Base-by-base conservation (phyloP, 2,329 filamentous ascomycete species). In the Claviceps sp. region DNA sequence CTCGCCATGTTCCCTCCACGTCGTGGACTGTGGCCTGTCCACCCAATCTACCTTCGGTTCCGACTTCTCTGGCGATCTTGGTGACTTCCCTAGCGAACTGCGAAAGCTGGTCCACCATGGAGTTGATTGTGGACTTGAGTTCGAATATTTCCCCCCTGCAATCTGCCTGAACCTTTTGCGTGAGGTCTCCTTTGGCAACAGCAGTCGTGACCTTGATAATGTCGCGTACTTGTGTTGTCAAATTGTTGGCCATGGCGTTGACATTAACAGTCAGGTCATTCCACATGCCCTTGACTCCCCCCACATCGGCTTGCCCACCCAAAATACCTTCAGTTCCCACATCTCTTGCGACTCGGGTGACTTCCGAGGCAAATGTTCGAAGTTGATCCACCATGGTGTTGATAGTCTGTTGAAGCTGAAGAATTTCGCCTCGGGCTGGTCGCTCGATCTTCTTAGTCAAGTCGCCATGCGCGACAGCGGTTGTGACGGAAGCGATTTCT, bases 101-200 rank as follows among this genome's bases (percentile, higher is more conserved):
- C 64, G 95, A 88, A 53, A 98, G 75, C 67, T 96, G 93, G 66
- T 96, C 93, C 58, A 98, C 91, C 91, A 98, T 98, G 66, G 87
- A 93, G 71, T 98, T 98, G 74, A 97, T 98, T 46, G 93, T 97
- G 54, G 89, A 90, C 71, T 98, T 98, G 63, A 98, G 85, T 72
- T 87, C 88, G 64, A 83, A 86, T 62, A 90, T 97, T 76, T 91
- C 93, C 68, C 86, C 94, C 72, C 83, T 86, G 70, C 86, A 91
- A 63, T 88, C 88, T 55, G 90, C 90, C 67, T 95, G 88, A 40
- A 98, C 91, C 68, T 96, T 96, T 68, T 95, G 91, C 49, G 90
- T 96, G 60, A 98, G 76, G 66, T 98, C 93, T 70, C 91, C 91
- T 69, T 82, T 83, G 60, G 82, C 82, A 58, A 85, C 82, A 54